A percentile compares a stretch with the other conserved stretches of the same genome.
Evolutionary conservation across 2,329 filamentous ascomycete species (phyloP).

Genomic region (Corniculantispora saksenae): DNA sequence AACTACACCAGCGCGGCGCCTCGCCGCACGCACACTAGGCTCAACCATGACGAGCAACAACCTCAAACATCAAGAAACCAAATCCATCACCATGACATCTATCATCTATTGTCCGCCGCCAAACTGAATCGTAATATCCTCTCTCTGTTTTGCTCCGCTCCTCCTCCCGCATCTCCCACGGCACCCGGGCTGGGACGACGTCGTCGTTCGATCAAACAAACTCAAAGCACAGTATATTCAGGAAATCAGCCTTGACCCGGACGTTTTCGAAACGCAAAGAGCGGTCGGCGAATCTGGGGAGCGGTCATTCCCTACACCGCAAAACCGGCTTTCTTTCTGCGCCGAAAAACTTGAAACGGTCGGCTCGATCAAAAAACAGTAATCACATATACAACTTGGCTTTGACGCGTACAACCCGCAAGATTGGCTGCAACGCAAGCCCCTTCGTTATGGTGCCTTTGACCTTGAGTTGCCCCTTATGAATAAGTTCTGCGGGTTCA

Average conservation of each 20-base stretch:
- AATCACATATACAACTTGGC: slow-evolving; percentile 64
- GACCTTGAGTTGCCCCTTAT: slow-evolving; percentile 92
- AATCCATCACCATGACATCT: too few species aligned
- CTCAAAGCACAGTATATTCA: too few species aligned
- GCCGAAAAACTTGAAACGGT: background rate
- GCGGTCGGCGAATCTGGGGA: background rate
- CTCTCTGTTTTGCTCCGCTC: background rate
- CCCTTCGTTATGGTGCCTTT: slow-evolving; percentile 95
- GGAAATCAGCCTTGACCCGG: background rate
- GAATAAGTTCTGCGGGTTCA: slow-evolving; percentile 85
- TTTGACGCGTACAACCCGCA: slow-evolving; percentile 76
- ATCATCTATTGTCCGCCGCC: background rate
- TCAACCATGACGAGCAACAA: too few species aligned
- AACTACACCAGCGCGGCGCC: too few species aligned
- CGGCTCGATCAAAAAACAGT: background rate
- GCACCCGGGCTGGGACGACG: background rate
- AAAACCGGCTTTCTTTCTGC: background rate
- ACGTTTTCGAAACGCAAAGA: background rate
- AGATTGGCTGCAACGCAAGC: slow-evolving; percentile 82
- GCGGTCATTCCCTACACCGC: background rate
- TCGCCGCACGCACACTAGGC: too few species aligned
- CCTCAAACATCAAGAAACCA: too few species aligned
- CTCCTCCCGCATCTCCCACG: too few species aligned
- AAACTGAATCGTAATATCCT: background rate
- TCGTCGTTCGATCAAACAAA: background rate